Evolutionary conservation across 1,284 basidiomycete genomes (phyloP), one percentile per base, ranked within the genome.

Genomic region (Ganoderma resinaceum): DNA sequence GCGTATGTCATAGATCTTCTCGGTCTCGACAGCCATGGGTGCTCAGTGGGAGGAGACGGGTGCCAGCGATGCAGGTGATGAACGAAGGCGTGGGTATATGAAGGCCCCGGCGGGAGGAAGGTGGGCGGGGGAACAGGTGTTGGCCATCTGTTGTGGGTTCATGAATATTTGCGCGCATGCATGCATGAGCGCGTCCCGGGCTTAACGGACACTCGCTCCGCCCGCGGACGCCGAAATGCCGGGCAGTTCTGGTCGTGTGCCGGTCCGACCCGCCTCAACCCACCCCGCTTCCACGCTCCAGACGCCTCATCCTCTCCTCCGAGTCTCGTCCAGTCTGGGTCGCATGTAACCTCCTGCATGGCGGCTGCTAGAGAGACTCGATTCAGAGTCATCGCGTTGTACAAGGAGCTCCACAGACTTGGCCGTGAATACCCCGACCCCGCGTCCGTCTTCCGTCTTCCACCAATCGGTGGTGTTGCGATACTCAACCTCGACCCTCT

Each of bases 351-450:
- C 23, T 38, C 42, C 20, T 49, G 55, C 31, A 70, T 85, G 83
- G 76, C 80, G 9, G 35, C 58, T 63, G 77, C 75, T 59, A 80
- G 75, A 59, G 70, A 76, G 26, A 80, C 80, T 7, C 85, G 91
- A 26, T 77, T 87, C 43, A 86, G 92, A 42, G 91, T 88, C 2
- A 80, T 93, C 5, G 84, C 88, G 0, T 80, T 94, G 26, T 94
- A 94, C 82, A 94, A 94, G 76, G 91, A 94, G 74, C 84, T 95
- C 11, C 89, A 91, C 72, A 85, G 91, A 64, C 85, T 95, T 1
- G 93, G 93, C 5, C 85, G 90, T 65, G 92, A 94, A 64, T 94
- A 94, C 73, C 91, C 90, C 38, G 92, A 94, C 75, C 87, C 91
- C 58, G 85, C 86, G 92, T 94, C 73, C 76, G 89, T 84, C 70